Percentiles rank a stretch among this genome's conserved stretches.
These are phyloP conservation scores for Sherardia arvensis DNA, from an alignment of 257 asterid species.

Conservation along the genomic window DNA sequence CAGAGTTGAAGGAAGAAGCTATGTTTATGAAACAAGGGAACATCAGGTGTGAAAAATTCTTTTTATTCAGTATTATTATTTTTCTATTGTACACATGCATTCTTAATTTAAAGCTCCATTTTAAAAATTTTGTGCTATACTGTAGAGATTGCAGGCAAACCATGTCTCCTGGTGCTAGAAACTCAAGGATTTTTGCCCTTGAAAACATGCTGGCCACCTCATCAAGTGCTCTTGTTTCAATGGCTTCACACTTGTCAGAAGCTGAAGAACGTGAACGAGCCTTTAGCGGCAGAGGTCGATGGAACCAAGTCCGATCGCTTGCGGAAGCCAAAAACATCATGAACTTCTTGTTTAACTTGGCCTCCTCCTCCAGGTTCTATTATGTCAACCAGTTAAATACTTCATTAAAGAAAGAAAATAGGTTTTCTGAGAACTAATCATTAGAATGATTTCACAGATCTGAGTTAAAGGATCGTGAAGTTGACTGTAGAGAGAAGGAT, in stretches of 20 bases:
- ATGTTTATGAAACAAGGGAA: slow-evolving; percentile 39
- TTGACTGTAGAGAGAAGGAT: slow-evolving; percentile 83
- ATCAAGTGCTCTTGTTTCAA: slow-evolving; percentile 80
- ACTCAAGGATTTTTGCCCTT: slow-evolving; percentile 78
- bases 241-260: slow-evolving; percentile 96
- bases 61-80: slow-evolving; percentile 3
- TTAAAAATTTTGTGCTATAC: slow-evolving; percentile 1
- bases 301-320: slow-evolving; percentile 87
- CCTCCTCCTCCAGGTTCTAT: slow-evolving; percentile 72
- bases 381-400: slow-evolving; percentile 6
- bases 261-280: slow-evolving; percentile 97
- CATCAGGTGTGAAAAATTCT: slow-evolving; percentile 41
- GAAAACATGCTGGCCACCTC: slow-evolving; percentile 95
- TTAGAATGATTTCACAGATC: slow-evolving; percentile 40
- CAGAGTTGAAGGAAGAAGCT: slow-evolving; percentile 76
- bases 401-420: not conserved
- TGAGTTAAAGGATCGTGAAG: slow-evolving; percentile 66
- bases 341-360: slow-evolving; percentile 71
- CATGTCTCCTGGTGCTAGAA: slow-evolving; percentile 97
- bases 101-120: slow-evolving; percentile 6
- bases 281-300: slow-evolving; percentile 86
- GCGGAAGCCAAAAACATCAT: slow-evolving; percentile 81
- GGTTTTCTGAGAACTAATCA: slow-evolving; percentile 8
- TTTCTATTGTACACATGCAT: not conserved
- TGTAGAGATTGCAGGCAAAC: slow-evolving; percentile 50